Evolutionary conservation across 2,329 filamentous ascomycete genomes (phyloP), one percentile per base, ranked within the genome.

Genomic region (Trichoderma semiorbis): DNA sequence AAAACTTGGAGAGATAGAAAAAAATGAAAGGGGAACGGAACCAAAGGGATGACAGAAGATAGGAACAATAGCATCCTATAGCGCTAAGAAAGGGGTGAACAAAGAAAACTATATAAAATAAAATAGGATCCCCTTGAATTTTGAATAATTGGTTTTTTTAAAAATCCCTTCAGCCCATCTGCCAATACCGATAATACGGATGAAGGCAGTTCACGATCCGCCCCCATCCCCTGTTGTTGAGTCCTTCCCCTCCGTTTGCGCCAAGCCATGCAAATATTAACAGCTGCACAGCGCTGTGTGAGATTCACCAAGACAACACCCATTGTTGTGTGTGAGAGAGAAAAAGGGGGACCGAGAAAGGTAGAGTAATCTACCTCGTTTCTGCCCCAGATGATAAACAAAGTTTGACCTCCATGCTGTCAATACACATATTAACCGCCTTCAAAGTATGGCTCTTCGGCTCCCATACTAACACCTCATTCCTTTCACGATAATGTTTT

Each of bases 221-320:
- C 62, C 62, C 62, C 21, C 62, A 21, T 26, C 53, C 32, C 18
- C 43, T 60, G n/a, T 72, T 36, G 43, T 60, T 43, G 57, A 72
- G 65, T 43, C 74, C 75, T 74, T 43, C 74, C 75, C 74, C 74
- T 74, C 74, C 72, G 58, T 73, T 74, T 79, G 71, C 77, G 77
- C 78, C 78, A 72, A 76, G 65, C 75, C 74, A 79, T 79, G 78
- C 78, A 69, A 69, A 78, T 65, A 71, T 65, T 70, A 74, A 72
- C 43, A 68, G 66, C 61, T 43, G 60, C 36, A 60, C 26, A 64
- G 60, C 68, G 50, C 47, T 57, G 68, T 30, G 39, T 64, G 21
- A 50, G 28, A 16, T 64, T 26, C 66, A 62, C 66, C 66, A 53
- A 69, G 43, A 62, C 55, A 32, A 62, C 39, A 53, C 57, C 66